Conservation (phyloP, 2,329 filamentous ascomycete species). For the Arthrocladium fulminans region DNA sequence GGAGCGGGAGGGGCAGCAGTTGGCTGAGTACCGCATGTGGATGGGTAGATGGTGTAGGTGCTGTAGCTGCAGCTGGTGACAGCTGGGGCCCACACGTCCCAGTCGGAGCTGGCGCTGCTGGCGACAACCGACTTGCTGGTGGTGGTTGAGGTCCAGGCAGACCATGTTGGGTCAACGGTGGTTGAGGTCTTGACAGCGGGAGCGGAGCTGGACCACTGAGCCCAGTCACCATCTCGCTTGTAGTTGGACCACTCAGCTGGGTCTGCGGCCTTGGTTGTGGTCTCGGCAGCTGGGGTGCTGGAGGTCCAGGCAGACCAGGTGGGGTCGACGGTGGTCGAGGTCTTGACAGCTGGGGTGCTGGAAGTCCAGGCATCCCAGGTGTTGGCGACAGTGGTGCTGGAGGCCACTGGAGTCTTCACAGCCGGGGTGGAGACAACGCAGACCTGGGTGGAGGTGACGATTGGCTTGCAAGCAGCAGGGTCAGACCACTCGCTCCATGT, state of each 20-base stretch:
- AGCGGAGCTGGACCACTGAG: neutral
- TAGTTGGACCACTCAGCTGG: slow-evolving; percentile 1
- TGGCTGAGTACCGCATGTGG: neutral
- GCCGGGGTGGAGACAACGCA: slow-evolving; percentile 4
- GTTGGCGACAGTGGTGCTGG: neutral
- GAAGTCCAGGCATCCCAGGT: slow-evolving; percentile 2
- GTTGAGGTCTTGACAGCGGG: neutral
- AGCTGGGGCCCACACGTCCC: neutral
- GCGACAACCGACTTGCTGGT: neutral
- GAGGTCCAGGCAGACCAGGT: neutral
- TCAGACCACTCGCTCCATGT: neutral
- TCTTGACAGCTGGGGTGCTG: neutral
- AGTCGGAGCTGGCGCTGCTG: neutral
- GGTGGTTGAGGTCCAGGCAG: neutral
- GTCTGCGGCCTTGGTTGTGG: neutral
- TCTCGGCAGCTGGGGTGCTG: neutral
- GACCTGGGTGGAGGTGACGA: slow-evolving; percentile 8
- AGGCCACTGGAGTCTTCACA: neutral
- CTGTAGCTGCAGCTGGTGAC: slow-evolving; percentile 6
- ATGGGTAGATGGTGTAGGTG: slow-evolving; percentile 8
- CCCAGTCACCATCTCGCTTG: slow-evolving; percentile 2
- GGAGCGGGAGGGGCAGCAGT: neutral
- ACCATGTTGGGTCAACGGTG: neutral
- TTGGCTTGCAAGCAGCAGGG: neutral
- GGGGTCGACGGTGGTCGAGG: neutral